Base-by-base conservation (phyloP, 2,329 filamentous ascomycete species). In the Pseudogymnoascus sp. region DNA sequence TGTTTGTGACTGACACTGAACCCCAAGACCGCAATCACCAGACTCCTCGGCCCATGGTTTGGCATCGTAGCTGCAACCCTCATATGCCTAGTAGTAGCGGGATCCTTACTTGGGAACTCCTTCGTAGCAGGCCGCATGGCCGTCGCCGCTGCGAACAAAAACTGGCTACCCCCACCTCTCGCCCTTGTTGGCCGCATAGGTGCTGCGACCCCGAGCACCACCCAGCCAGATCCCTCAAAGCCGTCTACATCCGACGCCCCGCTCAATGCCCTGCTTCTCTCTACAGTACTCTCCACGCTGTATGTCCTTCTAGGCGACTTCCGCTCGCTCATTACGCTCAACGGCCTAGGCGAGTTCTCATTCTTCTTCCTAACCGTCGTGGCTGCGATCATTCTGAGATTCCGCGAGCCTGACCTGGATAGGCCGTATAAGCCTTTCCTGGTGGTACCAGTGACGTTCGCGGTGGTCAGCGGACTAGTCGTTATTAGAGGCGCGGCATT, bases 361-460 rank as follows among this genome's bases (percentile, higher is more conserved):
- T 88, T 87, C 72, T 87, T 87, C 74, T 85, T 87, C 68, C 76
- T 86, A 31, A 84, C 84, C 0, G 84, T 87, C 0, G 68, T 86
- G 0, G 85, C 84, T 0, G 80, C 83, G 1, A 75, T 87, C 9
- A 73, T 86, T 15, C 72, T 88, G 46, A 79, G 85, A 11, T 79
- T 78, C 63, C 78, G 82, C 1, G 83, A 87, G 69, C 85, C 84
- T 0, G 71, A 74, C 0, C 74, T 88, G 2, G 67, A 75, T 0
- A 73, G 85, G 10, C 84, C 85, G 0, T 88, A 87, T 68, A 82
- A 80, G 70, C 80, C 84, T 0, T 72, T 75, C 13, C 68, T 85
- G 0, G 23, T 80, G 2, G 75, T 85, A 9, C 84, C 84, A 0
- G 61, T 79, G 0, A 69, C 80, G 0, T 88, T 88, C 65, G 77